Evolutionary conservation across 164 flowering plant species (phyloP), one percentile per base, ranked within the genome.

Genomic region (Aristolochia contorta): DNA sequence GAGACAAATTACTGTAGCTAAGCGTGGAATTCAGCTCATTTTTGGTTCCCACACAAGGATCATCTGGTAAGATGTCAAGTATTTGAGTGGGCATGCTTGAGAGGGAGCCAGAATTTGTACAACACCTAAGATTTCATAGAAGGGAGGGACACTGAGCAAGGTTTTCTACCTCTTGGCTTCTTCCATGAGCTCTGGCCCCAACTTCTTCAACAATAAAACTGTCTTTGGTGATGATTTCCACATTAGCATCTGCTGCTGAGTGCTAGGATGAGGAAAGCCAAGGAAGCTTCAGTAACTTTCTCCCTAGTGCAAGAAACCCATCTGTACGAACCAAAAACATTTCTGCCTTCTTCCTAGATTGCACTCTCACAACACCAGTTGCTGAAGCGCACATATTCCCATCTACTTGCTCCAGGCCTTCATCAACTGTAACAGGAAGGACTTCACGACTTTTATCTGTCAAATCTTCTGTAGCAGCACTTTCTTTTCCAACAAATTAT

Each of bases 211-310:
- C 74, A 93, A 62, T 45, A 93, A 70, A 1, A 86, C 98, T 60
- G 97, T 93, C 76, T 80, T 93, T 43, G 98, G 98, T 0, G 89
- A 70, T 49, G 98, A 83, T 77, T 89, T 93, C 98, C 98, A 93
- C 92, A 89, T 79, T 61, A 93, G 97, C 98, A 89, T 93, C 80
- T 93, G 98, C 68, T 89, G 98, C 80, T 89, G 98, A 53, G 98
- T 93, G 66, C 97, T 93, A 32, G 98, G 98, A 73, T 93, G 97
- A 59, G 97, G 71, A 93, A 89, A 24, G 97, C 97, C 77, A 93
- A 75, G 53, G 98, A 93, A 18, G 98, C 78, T 72, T 93, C 98
- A 37, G 96, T 89, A 52, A 92, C 98, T 76, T 82, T 89, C 72
- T 92, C 98, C 62, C 98, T 74, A 45, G 79, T 65, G 73, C 96